These are phyloP conservation scores for Epichloe sylvatica DNA, from an alignment of 2,329 filamentous ascomycete species.

Conservation along the genomic window DNA sequence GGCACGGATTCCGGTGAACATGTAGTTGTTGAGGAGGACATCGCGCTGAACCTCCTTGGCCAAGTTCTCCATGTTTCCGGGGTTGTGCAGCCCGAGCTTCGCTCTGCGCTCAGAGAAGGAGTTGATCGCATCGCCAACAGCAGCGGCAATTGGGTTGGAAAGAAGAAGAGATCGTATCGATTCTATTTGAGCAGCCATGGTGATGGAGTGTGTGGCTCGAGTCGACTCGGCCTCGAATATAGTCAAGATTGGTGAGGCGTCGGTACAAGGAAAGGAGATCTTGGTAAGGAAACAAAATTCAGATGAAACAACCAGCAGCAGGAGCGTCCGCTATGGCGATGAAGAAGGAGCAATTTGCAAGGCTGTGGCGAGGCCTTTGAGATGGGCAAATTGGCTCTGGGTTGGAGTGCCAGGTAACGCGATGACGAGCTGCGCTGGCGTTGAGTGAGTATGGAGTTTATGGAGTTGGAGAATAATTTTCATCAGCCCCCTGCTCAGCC, in stretches of 20 bases:
- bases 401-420: constrained; percentile 16
- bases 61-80: constrained; percentile 81
- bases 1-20: constrained; percentile 90
- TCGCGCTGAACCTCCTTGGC: constrained; percentile 88
- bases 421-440: constrained; percentile 19
- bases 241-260: not conserved
- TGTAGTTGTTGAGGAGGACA: constrained; percentile 90
- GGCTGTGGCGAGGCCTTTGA: constrained; percentile 11
- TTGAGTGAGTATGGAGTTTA: constrained; percentile 1
- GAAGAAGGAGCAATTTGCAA: constrained; percentile 8
- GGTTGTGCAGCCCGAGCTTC: constrained; percentile 79
- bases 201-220: constrained; percentile 16
- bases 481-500: constrained; percentile 10
- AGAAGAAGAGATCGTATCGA: constrained; percentile 48
- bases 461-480: constrained; percentile 22
- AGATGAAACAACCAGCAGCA: not conserved
- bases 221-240: constrained; percentile 13
- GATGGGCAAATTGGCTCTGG: constrained; percentile 12
- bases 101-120: constrained; percentile 76
- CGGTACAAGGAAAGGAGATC: not conserved
- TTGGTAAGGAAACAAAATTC: not conserved
- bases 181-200: constrained; percentile 41
- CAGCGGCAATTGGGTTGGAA: constrained; percentile 57
- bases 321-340: constrained; percentile 3
- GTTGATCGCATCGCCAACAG: constrained; percentile 63